Conservation (phyloP, 2,329 filamentous ascomycete species). For the Achaetomium macrosporum region DNA sequence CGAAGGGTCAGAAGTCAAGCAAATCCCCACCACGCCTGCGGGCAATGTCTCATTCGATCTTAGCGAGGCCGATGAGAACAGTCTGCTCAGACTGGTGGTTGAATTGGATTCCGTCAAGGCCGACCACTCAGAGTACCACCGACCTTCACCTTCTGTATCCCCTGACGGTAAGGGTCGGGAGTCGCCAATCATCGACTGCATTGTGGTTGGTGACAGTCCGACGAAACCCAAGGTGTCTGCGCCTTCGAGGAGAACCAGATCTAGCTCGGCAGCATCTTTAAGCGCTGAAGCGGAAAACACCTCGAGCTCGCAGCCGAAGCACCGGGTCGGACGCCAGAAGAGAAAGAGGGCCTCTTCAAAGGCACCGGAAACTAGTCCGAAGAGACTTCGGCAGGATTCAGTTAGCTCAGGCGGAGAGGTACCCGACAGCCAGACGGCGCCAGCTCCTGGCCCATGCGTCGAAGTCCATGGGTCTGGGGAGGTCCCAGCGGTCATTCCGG, state of each 20-base stretch:
- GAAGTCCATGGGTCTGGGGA: conserved; percentile 4
- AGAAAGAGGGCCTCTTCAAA: conserved; percentile 28
- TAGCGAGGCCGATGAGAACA: conserved; percentile 42
- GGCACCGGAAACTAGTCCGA: conserved; percentile 24
- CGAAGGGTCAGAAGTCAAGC: conserved; percentile 1
- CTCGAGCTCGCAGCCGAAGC: conserved; percentile 20
- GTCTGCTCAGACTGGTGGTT: conserved; percentile 43
- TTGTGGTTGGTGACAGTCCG: conserved; percentile 28
- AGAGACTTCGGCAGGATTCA: conserved; percentile 23
- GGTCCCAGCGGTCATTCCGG: not conserved
- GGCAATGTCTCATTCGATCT: conserved; percentile 33
- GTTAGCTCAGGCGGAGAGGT: conserved; percentile 13
- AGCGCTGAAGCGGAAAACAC: conserved; percentile 12
- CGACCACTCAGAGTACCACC: conserved; percentile 25
- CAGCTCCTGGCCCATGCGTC: not conserved
- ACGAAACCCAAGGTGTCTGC: conserved; percentile 12
- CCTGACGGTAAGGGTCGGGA: conserved; percentile 25
- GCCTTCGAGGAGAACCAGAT: conserved; percentile 16
- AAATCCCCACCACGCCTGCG: not conserved
- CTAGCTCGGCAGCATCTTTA: conserved; percentile 12
- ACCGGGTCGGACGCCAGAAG: conserved; percentile 23
- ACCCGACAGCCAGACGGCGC: conserved; percentile 20
- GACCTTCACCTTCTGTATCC: conserved; percentile 25
- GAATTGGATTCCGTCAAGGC: conserved; percentile 42
- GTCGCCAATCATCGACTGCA: conserved; percentile 27